Percentiles rank a stretch among this genome's conserved stretches.
phyloP scores from a whole-genome alignment of 2,329 filamentous ascomycete species.

The Rhinocladiella similis region DNA sequence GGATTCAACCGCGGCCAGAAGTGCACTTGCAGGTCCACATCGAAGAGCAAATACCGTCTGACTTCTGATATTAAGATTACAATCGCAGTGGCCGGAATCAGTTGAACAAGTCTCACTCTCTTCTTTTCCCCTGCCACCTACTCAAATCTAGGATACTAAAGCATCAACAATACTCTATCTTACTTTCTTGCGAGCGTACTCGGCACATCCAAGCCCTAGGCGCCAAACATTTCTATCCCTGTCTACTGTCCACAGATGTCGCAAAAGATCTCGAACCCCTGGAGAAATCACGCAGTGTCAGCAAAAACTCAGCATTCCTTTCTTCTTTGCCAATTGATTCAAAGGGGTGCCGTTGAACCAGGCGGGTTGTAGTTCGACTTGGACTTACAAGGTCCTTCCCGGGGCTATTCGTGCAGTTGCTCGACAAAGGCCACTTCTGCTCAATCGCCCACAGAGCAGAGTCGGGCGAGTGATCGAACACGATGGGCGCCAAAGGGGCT shows the following conservation, averaged over 20 bases:
- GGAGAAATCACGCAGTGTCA: background rate
- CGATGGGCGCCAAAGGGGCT: conserved; percentile 1
- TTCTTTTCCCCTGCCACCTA: no score
- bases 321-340: background rate
- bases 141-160: no score
- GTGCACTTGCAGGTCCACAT: no score
- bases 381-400: conserved; percentile 14
- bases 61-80: no score
- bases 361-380: no score
- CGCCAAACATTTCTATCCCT: background rate
- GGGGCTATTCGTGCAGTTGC: conserved; percentile 11
- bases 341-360: background rate
- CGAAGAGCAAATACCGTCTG: no score
- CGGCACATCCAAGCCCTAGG: background rate
- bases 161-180: background rate
- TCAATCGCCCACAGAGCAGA: conserved; percentile 13
- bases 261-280: conserved; percentile 15
- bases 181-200: background rate
- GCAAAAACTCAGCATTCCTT: background rate
- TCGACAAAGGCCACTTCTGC: conserved; percentile 10
- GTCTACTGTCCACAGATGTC: background rate
- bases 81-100: no score
- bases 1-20: no score
- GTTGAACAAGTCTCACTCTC: no score
- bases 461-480: conserved; percentile 10